These are phyloP conservation scores for Coniochaeta ligniaria DNA, from an alignment of 2,329 filamentous ascomycete genomes.

Conservation along the genomic window DNA sequence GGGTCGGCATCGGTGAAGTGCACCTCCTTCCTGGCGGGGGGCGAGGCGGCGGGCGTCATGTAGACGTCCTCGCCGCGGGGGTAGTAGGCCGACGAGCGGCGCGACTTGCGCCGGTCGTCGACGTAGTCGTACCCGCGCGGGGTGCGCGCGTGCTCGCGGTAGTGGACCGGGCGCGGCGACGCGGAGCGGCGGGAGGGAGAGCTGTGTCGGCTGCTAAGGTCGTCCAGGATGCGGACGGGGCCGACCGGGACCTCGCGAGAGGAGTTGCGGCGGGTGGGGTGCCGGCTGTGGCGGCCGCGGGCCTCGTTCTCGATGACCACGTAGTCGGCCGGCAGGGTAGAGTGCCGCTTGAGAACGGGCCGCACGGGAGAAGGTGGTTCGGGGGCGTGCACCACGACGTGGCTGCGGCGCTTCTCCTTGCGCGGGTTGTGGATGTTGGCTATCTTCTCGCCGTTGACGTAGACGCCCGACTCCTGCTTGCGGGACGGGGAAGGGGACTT, in stretches of 20 bases:
- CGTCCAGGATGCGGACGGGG: constrained; percentile 2
- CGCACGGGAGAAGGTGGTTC: constrained; percentile 7
- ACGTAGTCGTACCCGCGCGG: constrained; percentile 12
- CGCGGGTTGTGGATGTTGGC: constrained; percentile 3
- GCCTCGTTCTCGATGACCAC: constrained; percentile 14
- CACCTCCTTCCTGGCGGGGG: background rate
- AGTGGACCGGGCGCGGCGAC: background rate
- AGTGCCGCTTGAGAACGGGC: constrained; percentile 16
- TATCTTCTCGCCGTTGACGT: constrained; percentile 15
- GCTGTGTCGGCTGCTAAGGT: background rate
- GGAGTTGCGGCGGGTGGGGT: constrained; percentile 1
- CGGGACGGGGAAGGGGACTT: constrained; percentile 16
- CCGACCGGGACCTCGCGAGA: constrained; percentile 5
- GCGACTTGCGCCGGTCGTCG: constrained; percentile 8
- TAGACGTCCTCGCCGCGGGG: constrained; percentile 4
- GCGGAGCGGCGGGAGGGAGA: background rate
- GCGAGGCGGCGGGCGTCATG: constrained; percentile 1
- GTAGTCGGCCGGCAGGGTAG: constrained; percentile 14
- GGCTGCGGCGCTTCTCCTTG: constrained; percentile 10
- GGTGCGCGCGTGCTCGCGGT: constrained; percentile 9
- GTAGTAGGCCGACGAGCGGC: constrained; percentile 8
- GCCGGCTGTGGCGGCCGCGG: constrained; percentile 5
- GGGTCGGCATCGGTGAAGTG: constrained; percentile 10
- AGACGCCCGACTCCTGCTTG: constrained; percentile 14
- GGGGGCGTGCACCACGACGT: constrained; percentile 8